Evolutionary conservation across 495 filamentous ascomycete species (phyloP), one percentile per base, ranked within the genome.

Genomic region (Talaromyces proteolyticus): DNA sequence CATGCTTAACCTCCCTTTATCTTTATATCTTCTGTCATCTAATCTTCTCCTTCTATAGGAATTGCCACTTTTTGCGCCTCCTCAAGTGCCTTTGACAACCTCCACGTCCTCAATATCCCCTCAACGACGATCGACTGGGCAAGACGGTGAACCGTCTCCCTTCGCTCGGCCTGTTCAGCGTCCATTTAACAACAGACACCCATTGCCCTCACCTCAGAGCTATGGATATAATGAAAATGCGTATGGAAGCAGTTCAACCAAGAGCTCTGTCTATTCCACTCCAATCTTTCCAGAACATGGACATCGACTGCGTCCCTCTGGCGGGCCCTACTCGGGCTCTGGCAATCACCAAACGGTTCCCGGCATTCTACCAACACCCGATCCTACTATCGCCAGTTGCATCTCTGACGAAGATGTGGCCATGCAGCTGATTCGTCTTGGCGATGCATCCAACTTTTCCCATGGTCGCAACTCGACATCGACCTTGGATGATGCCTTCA

Each of bases 391-490:
- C 52, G 86, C 87, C 29, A 96, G 91, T 70, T 92, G 86, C 57
- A 91, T 96, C 61, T 97, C 92, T 3, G 93, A 98, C 63, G 93
- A 98, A 63, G 94, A 98, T 68, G 93, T 96, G 57, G 93, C 93
- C 43, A 81, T 95, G 61, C 91, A 96, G 64, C 76, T 98, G 55
- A 96, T 98, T 80, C 85, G 89, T 52, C 76, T 98, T 46, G 90
- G 92, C n/a, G 89, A 94, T 60, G 83, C 88, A 55, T 89, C 90
- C 24, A 91, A 92, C 57, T 84, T 91, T 55, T 92, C 90, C 12
- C 85, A 91, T 56, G 89, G 87, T 40, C 87, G 91, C 59, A 90
- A 89, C 3, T 96, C 91, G 6, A 87, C 88, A n/a, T 95, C 93
- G 5, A 95, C 93, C 17, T 68, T 91, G 29, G 93, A 96, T 61